Evolutionary conservation across 768 basidiomycete genomes (phyloP).

Genomic region (Termitomyces sp.): DNA sequence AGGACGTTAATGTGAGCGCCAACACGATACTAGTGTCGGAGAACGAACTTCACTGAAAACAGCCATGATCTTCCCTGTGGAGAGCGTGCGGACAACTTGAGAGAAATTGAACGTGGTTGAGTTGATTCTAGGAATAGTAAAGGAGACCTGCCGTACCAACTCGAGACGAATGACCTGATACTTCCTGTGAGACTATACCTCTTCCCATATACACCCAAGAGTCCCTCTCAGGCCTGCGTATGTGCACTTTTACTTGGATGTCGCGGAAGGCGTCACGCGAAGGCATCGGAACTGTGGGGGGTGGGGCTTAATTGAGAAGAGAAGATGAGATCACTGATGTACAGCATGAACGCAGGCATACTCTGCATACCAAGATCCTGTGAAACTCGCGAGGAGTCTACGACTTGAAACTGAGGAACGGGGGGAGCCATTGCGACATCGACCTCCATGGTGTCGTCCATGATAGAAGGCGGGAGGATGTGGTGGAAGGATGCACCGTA

Average conservation of each 20-base stretch:
- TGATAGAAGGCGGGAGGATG: constrained; percentile 12
- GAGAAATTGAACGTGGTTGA: constrained; percentile 1
- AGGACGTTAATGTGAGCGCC: not conserved
- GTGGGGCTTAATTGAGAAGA: constrained; percentile 8
- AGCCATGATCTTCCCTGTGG: constrained; percentile 62
- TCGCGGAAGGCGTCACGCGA: constrained; percentile 63
- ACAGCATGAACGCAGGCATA: constrained; percentile 2
- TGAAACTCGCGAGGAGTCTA: constrained; percentile 11
- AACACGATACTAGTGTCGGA: not conserved
- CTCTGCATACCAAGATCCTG: constrained; percentile 16
- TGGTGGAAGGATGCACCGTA: not conserved
- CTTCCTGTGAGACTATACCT: constrained; percentile 70
- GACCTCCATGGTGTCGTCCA: constrained; percentile 41
- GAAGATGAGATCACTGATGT: not conserved
- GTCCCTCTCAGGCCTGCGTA: constrained; percentile 72
- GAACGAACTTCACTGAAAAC: constrained; percentile 63
- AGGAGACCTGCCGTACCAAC: constrained; percentile 51
- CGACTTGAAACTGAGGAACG: constrained; percentile 11
- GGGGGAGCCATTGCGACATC: constrained; percentile 25
- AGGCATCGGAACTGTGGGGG: constrained; percentile 17
- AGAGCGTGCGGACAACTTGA: constrained; percentile 57
- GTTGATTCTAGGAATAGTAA: not conserved
- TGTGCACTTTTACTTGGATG: constrained; percentile 80
- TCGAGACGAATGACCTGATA: constrained; percentile 70
- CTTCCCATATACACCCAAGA: constrained; percentile 80